Percentiles rank a stretch among this genome's conserved stretches.
Conservation (phyloP, 148 eudicot species). For the Oxyria digyna region DNA sequence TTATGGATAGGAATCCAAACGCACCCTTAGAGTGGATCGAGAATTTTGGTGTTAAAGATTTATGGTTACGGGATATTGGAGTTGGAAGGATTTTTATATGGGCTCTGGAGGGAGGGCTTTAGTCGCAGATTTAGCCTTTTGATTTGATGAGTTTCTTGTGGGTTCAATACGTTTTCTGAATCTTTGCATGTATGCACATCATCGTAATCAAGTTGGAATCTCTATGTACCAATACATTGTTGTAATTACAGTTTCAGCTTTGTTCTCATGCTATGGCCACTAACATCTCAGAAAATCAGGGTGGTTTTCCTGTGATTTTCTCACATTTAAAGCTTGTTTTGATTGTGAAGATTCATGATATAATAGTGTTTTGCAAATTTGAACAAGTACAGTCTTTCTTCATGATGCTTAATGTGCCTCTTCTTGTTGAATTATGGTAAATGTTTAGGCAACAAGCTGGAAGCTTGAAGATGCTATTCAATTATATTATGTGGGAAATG, state of each 20-base stretch:
- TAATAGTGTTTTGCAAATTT: not conserved
- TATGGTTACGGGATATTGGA: not conserved
- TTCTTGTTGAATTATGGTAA: not conserved
- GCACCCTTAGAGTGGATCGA: not conserved
- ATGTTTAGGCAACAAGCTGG: constrained; percentile 82
- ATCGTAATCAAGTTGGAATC: not conserved
- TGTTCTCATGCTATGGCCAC: not conserved
- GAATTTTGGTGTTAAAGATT: not conserved
- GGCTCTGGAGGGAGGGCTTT: not conserved
- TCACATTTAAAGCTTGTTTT: not conserved
- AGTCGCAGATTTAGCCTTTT: not conserved
- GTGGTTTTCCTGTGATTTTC: not conserved
- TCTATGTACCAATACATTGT: no score
- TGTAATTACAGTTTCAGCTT: no score
- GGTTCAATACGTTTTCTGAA: not conserved
- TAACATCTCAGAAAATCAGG: not conserved
- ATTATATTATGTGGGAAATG: constrained; percentile 81
- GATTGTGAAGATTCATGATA: not conserved
- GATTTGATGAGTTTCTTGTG: not conserved
- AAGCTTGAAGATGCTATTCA: constrained; percentile 96
- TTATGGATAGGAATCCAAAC: no score
- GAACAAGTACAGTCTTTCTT: not conserved
- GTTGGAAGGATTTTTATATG: not conserved
- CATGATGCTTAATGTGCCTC: not conserved
- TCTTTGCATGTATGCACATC: not conserved